A percentile compares a stretch with the other conserved stretches of the same genome.
Conservation (phyloP, 306 rosid species). For the Prunus davidiana region DNA sequence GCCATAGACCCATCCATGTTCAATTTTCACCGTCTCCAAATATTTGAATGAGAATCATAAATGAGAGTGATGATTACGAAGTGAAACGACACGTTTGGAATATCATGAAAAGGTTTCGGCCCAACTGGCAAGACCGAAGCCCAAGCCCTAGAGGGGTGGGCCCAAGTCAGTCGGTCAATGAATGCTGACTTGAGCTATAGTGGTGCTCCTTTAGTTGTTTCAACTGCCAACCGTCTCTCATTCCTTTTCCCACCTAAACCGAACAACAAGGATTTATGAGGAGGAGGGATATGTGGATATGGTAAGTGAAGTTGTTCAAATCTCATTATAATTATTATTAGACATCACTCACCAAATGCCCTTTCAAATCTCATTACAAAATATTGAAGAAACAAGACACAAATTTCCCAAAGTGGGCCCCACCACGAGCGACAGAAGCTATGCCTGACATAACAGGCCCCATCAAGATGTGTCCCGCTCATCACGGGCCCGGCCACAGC, state of each 20-base stretch:
- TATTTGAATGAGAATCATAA: no score
- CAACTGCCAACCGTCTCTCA: not conserved
- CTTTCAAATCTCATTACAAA: not conserved
- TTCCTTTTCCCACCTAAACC: conserved; percentile 17
- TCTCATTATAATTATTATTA: not conserved
- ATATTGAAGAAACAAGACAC: not conserved
- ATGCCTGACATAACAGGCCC: not conserved
- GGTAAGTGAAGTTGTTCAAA: not conserved
- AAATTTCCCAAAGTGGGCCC: not conserved
- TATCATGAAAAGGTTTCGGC: no score
- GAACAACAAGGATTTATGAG: not conserved
- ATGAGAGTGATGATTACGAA: no score
- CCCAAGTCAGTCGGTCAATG: not conserved
- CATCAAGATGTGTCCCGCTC: not conserved
- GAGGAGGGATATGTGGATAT: not conserved
- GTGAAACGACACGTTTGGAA: not conserved
- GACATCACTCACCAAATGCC: not conserved
- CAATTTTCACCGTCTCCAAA: no score
- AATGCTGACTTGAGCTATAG: not conserved
- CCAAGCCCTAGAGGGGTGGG: not conserved
- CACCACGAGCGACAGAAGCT: not conserved
- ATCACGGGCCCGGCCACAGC: not conserved
- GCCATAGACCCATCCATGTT: no score
- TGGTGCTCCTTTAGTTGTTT: not conserved
- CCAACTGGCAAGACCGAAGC: not conserved